A percentile compares a stretch with the other conserved stretches of the same genome.
These are phyloP conservation scores for Penicillium griseofulvum DNA, from an alignment of 2,329 filamentous ascomycete genomes.

Conservation along the genomic window DNA sequence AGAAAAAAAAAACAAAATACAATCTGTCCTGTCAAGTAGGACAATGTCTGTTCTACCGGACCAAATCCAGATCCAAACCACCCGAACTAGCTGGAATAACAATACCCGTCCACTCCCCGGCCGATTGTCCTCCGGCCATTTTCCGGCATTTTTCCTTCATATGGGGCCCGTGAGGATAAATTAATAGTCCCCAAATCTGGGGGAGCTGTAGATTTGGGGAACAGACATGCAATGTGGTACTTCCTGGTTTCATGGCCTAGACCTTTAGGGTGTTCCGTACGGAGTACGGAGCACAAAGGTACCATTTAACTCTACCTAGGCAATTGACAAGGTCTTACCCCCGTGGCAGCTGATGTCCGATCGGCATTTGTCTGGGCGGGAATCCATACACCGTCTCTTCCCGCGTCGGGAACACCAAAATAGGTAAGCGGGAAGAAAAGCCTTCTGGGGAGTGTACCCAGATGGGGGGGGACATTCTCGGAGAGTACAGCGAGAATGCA, in stretches of 20 bases:
- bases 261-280: neutral
- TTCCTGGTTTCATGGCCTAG: neutral
- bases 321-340: neutral
- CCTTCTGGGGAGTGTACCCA: neutral
- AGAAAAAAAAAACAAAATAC: neutral
- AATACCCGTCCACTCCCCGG: slow-evolving; percentile 5
- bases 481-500: neutral
- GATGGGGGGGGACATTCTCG: slow-evolving; percentile 3
- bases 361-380: slow-evolving; percentile 19
- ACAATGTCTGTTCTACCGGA: slow-evolving; percentile 1
- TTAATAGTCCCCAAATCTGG: neutral
- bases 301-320: neutral
- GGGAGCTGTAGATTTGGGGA: slow-evolving; percentile 4
- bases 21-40: slow-evolving; percentile 1
- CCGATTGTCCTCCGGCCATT: slow-evolving; percentile 9
- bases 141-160: slow-evolving; percentile 1
- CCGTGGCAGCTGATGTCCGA: slow-evolving; percentile 16
- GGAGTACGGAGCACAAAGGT: neutral
- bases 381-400: slow-evolving; percentile 16
- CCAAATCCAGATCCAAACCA: slow-evolving; percentile 2
- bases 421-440: slow-evolving; percentile 13
- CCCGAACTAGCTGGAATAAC: slow-evolving; percentile 3
- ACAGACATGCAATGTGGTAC: neutral
- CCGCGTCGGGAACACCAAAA: slow-evolving; percentile 22
- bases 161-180: neutral